Evolutionary conservation across 2,329 filamentous ascomycete species (phyloP), one percentile per base, ranked within the genome.

Genomic region (Aspergillus sp.): DNA sequence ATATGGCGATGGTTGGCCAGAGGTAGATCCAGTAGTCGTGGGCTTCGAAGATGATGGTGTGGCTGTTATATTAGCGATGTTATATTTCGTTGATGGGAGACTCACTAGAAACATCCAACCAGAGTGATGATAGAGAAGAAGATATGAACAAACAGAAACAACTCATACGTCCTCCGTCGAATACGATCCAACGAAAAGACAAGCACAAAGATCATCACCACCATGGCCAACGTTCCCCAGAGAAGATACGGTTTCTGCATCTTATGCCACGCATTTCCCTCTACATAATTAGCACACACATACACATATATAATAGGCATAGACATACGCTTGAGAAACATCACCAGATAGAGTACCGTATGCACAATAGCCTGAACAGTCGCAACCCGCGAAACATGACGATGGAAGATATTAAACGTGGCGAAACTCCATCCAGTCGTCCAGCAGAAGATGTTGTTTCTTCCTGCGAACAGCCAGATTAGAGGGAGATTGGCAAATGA

Each of bases 371-470:
- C 83, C 50, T 85, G 74, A 0, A 81, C 44, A 0, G 82, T 82
- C 5, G 81, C 74, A 2, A 85, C 70, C 12, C 83, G 71, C 0
- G 84, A 83, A 4, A 83, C 71, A 72, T 81, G 82, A 0, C 83
- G 77, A 60, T 87, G 84, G 41, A 86, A 85, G 33, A 79, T 74
- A 51, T 80, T 86, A 54, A 81, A 86, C 0, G 79, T 81, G 2
- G 74, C 73, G 58, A 83, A 86, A 8, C 78, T 80, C 82, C 83
- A 87, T 0, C 83, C 83, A 0, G 84, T 86, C 0, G 81, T 58
- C 79, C 79, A 84, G 43, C 85, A 67, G 11, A 86, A 71, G 0
- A 82, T 55, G 40, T 87, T 85, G 48, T 87, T 88, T 7, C 84
- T 71, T 57, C 79, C 78, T 0, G 77, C 79, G 50, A 87, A 86